A percentile compares a stretch with the other conserved stretches of the same genome.
Evolutionary conservation across 2,329 filamentous ascomycete species (phyloP).

Genomic region (Colletotrichum horii): DNA sequence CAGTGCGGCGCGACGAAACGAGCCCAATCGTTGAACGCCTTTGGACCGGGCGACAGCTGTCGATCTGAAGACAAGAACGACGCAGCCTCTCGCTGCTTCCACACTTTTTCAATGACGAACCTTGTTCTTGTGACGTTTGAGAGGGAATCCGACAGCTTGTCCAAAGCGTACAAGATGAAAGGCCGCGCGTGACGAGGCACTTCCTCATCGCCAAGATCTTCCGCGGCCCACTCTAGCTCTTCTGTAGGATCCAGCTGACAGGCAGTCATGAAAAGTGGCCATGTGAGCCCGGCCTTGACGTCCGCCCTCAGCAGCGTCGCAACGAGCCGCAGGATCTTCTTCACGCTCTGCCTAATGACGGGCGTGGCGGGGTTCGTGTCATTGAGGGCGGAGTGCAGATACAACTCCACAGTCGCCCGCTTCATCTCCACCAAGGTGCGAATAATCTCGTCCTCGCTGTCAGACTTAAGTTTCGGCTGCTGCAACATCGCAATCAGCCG

Average conservation of each 20-base stretch:
- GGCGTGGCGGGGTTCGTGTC: constrained; percentile 42
- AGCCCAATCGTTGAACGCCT: constrained; percentile 43
- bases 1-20: constrained; percentile 45
- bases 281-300: constrained; percentile 38
- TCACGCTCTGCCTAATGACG: constrained; percentile 26
- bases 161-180: constrained; percentile 40
- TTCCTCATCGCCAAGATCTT: constrained; percentile 17
- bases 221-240: constrained; percentile 32
- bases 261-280: constrained; percentile 47
- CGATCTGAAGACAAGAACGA: neutral
- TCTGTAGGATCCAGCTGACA: constrained; percentile 43
- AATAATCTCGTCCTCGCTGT: constrained; percentile 35
- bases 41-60: constrained; percentile 15
- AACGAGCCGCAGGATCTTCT: constrained; percentile 37
- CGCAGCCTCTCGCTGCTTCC: constrained; percentile 41
- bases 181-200: constrained; percentile 35
- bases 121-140: constrained; percentile 44
- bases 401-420: constrained; percentile 43
- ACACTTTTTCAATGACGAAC: constrained; percentile 48
- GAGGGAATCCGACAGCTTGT: constrained; percentile 40
- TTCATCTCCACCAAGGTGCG: constrained; percentile 44
- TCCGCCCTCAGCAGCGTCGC: constrained; percentile 35
- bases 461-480: neutral
- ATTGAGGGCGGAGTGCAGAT: constrained; percentile 45
- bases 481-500: neutral